Conservation (phyloP, 2,329 filamentous ascomycete genomes). For the Penicillium frequentans region DNA sequence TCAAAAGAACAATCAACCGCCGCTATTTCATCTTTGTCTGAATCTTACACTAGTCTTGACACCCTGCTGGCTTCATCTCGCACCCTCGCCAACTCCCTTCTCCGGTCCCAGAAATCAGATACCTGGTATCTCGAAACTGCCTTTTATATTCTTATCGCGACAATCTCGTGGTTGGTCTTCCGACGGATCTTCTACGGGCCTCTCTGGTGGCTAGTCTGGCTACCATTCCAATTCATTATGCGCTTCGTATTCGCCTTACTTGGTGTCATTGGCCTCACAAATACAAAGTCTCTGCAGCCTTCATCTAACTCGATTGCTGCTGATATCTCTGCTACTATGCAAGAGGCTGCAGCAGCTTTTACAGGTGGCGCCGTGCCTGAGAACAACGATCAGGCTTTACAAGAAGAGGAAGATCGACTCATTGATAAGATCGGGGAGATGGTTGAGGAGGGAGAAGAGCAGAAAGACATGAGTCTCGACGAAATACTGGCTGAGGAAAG, state of each 20-base stretch:
- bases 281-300: slow-evolving; percentile 24
- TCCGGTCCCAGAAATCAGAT: slow-evolving; percentile 90
- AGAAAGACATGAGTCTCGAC: slow-evolving; percentile 31
- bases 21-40: slow-evolving; percentile 75
- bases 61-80: slow-evolving; percentile 72
- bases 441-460: slow-evolving; percentile 28
- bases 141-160: slow-evolving; percentile 76
- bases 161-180: slow-evolving; percentile 83
- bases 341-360: slow-evolving; percentile 21
- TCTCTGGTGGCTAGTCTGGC: slow-evolving; percentile 82
- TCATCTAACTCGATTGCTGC: slow-evolving; percentile 19
- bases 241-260: slow-evolving; percentile 59
- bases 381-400: slow-evolving; percentile 10
- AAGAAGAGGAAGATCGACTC: slow-evolving; percentile 33
- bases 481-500: slow-evolving; percentile 38
- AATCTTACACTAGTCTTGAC: slow-evolving; percentile 79
- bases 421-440: slow-evolving; percentile 46
- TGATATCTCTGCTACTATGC: slow-evolving; percentile 21
- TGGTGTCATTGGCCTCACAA: slow-evolving; percentile 48
- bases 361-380: slow-evolving; percentile 11
- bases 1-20: slow-evolving; percentile 69
- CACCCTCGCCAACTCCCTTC: slow-evolving; percentile 72
- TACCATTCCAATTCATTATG: slow-evolving; percentile 71
- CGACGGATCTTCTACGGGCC: slow-evolving; percentile 84
- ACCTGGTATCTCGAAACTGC: slow-evolving; percentile 96